Conservation (phyloP, 495 filamentous ascomycete species). For the Aspergillus indologenus region DNA sequence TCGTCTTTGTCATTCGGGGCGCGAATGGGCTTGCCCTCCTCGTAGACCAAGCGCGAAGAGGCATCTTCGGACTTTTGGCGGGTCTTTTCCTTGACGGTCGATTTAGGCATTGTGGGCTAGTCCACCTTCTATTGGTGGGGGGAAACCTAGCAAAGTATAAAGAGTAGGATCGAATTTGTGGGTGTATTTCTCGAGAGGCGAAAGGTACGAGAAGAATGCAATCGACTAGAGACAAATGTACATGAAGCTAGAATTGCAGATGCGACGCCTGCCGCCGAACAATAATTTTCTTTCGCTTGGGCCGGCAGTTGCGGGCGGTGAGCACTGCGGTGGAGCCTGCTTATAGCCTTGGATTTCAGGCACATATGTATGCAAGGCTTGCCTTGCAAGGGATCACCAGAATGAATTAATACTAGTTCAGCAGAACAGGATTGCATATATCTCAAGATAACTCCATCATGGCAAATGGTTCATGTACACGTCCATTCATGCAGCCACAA, state of each 20-base stretch:
- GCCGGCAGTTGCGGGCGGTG: constrained; percentile 27
- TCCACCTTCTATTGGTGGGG: not conserved
- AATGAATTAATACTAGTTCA: too few species aligned
- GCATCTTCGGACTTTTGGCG: constrained; percentile 23
- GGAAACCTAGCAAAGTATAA: not conserved
- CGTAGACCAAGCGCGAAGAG: constrained; percentile 24
- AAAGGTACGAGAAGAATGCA: not conserved
- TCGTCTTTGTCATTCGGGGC: constrained; percentile 23
- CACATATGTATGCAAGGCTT: not conserved
- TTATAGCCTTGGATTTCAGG: not conserved
- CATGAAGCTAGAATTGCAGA: not conserved
- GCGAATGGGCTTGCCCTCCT: constrained; percentile 17
- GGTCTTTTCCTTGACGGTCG: constrained; percentile 34
- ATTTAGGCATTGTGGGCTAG: constrained; percentile 28
- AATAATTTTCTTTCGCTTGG: constrained; percentile 29
- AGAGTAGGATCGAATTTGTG: too few species aligned
- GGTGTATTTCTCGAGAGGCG: not conserved
- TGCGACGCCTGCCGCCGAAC: constrained; percentile 2
- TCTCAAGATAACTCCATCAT: not conserved
- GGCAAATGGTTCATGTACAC: not conserved
- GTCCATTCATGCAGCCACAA: not conserved
- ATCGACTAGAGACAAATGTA: not conserved
- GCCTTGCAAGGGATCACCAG: too few species aligned
- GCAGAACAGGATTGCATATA: too few species aligned
- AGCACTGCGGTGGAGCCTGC: constrained; percentile 17